A percentile compares a stretch with the other conserved stretches of the same genome.
Evolutionary conservation across 345 rosid species (phyloP).

Genomic region (Odontarrhena argentea): DNA sequence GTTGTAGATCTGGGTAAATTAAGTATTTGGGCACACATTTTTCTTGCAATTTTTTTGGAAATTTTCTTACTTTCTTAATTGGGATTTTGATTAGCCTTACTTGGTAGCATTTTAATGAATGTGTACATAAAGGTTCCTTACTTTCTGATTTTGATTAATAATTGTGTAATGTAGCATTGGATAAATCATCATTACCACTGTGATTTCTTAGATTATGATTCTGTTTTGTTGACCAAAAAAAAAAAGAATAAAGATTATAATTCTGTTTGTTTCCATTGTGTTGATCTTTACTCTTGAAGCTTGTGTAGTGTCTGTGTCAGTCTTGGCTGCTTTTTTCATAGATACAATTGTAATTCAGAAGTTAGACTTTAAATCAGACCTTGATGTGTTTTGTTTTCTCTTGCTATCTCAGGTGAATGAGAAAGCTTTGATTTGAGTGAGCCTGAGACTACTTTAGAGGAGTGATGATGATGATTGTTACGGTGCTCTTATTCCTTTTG

Average conservation of each 20-base stretch:
- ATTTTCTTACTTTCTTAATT: slow-evolving; percentile 19
- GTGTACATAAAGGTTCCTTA: slow-evolving; percentile 14
- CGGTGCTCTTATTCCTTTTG: slow-evolving; percentile 43
- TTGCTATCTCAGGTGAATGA: slow-evolving; percentile 37
- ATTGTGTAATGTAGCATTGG: slow-evolving; percentile 28
- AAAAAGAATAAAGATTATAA: too few species aligned
- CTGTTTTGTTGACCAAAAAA: too few species aligned
- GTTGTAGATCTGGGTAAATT: slow-evolving; percentile 34
- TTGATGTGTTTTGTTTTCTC: slow-evolving; percentile 21
- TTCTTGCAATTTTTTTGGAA: neutral
- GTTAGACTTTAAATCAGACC: slow-evolving; percentile 1
- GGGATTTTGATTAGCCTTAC: slow-evolving; percentile 13
- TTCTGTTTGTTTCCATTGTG: too few species aligned
- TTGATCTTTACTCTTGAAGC: slow-evolving; percentile 26
- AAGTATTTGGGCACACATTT: slow-evolving; percentile 2
- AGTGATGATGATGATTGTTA: slow-evolving; percentile 51
- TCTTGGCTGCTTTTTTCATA: slow-evolving; percentile 16
- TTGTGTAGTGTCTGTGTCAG: slow-evolving; percentile 25
- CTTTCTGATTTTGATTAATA: slow-evolving; percentile 12
- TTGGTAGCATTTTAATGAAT: slow-evolving; percentile 8
- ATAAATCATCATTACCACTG: slow-evolving; percentile 15
- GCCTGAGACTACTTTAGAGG: slow-evolving; percentile 13
- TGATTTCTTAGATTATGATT: too few species aligned
- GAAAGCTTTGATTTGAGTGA: slow-evolving; percentile 32
- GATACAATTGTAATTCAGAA: neutral